Percentiles rank a stretch among this genome's conserved stretches.
Conservation (phyloP, 805 yeast species). For the Candida piceae region DNA sequence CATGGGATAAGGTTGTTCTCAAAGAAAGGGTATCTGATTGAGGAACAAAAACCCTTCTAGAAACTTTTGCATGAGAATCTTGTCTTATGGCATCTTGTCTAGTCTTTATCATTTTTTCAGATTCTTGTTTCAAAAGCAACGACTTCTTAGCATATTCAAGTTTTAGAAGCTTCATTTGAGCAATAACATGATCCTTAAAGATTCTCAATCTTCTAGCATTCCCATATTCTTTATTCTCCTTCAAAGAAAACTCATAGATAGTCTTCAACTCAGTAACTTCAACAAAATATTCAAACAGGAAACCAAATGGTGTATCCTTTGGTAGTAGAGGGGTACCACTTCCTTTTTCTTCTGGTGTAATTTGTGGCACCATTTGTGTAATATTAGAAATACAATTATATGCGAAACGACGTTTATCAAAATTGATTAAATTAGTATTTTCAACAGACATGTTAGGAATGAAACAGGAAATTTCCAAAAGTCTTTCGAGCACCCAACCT, state of each 20-base stretch:
- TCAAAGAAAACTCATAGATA: conserved; percentile 37
- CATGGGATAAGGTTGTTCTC: conserved; percentile 3
- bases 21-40: conserved; percentile 1
- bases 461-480: conserved; percentile 68
- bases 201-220: conserved; percentile 33
- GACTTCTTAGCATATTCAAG: conserved; percentile 38
- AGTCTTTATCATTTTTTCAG: conserved; percentile 9
- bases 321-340: conserved; percentile 6
- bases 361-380: conserved; percentile 37
- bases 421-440: conserved; percentile 65
- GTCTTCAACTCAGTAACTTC: conserved; percentile 29
- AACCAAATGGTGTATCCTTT: conserved; percentile 43
- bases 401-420: conserved; percentile 75
- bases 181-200: conserved; percentile 40
- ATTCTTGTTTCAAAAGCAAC: conserved; percentile 24
- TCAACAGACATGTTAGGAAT: conserved; percentile 75
- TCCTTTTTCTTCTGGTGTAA: conserved; percentile 12
- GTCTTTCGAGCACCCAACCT: conserved; percentile 84
- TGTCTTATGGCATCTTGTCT: conserved; percentile 1
- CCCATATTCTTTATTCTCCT: conserved; percentile 37
- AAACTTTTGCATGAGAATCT: conserved; percentile 1
- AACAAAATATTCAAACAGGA: conserved; percentile 44
- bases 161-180: conserved; percentile 47
- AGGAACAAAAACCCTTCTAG: conserved; percentile 1
- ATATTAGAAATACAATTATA: conserved; percentile 57